Conservation (phyloP, 1,284 basidiomycete species). For the Heterobasidion irregulare region DNA sequence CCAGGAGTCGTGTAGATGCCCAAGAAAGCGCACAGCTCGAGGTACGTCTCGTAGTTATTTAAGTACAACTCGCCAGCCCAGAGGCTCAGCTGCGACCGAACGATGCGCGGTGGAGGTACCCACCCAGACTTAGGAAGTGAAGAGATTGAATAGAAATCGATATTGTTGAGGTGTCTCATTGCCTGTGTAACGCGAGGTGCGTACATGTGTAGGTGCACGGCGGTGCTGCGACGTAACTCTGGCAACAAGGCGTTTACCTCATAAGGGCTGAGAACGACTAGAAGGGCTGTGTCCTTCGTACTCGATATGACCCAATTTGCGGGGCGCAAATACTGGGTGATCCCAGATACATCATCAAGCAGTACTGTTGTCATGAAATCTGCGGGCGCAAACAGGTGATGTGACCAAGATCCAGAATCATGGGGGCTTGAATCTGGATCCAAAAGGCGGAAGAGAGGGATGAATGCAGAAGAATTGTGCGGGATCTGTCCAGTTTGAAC, state of each 20-base stretch:
- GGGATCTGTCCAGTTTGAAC: slow-evolving; percentile 17
- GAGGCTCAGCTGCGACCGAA: slow-evolving; percentile 30
- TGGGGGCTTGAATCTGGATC: not conserved
- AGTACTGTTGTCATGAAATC: slow-evolving; percentile 1
- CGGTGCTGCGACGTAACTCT: slow-evolving; percentile 21
- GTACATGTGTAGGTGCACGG: slow-evolving; percentile 33
- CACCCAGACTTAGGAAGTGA: slow-evolving; percentile 5
- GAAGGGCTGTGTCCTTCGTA: slow-evolving; percentile 1
- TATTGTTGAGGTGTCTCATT: slow-evolving; percentile 30
- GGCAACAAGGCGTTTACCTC: slow-evolving; percentile 33
- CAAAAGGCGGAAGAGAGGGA: slow-evolving; percentile 10
- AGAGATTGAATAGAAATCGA: slow-evolving; percentile 25
- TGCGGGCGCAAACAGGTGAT: not conserved
- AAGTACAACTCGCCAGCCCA: slow-evolving; percentile 37
- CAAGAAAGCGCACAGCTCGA: slow-evolving; percentile 24
- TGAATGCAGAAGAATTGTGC: slow-evolving; percentile 4
- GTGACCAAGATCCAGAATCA: not conserved
- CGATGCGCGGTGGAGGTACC: slow-evolving; percentile 1
- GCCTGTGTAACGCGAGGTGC: slow-evolving; percentile 25
- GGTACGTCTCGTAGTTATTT: slow-evolving; percentile 21
- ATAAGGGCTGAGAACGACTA: slow-evolving; percentile 35
- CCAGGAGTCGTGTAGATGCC: slow-evolving; percentile 21
- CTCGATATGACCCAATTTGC: slow-evolving; percentile 34
- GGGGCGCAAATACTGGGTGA: slow-evolving; percentile 28
- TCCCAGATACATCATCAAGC: too few relatives aligned